These are phyloP conservation scores for Rhexocercosporidium sp. DNA, from an alignment of 2,329 filamentous ascomycete species.

Conservation along the genomic window DNA sequence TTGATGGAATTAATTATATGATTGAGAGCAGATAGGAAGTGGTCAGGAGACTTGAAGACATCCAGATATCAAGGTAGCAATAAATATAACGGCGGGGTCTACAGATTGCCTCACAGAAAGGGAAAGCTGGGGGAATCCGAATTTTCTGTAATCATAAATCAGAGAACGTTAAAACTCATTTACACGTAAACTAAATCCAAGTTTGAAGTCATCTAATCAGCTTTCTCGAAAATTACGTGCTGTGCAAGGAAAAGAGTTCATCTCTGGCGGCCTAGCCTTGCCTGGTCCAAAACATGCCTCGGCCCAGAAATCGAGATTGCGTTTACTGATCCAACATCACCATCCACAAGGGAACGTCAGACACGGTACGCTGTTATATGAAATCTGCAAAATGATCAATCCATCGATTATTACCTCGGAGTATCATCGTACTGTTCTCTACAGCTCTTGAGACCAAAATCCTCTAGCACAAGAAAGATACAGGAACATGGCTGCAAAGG, in stretches of 20 bases:
- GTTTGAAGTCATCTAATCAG: too few species aligned
- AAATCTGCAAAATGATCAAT: not conserved
- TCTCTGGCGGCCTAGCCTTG: too few species aligned
- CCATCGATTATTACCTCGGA: not conserved
- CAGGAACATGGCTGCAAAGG: slow-evolving; percentile 24
- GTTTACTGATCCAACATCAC: not conserved
- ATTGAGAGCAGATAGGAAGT: not conserved
- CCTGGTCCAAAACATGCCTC: slow-evolving; percentile 45
- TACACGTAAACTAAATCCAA: too few species aligned
- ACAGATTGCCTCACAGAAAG: too few species aligned
- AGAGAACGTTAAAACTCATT: too few species aligned
- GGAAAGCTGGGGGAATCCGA: too few species aligned
- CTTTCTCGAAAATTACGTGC: too few species aligned
- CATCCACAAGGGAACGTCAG: not conserved
- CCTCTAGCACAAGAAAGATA: not conserved
- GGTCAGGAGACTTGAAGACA: slow-evolving; percentile 27
- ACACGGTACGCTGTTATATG: not conserved
- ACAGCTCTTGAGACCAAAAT: not conserved
- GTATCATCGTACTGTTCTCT: not conserved
- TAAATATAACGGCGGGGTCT: slow-evolving; percentile 66
- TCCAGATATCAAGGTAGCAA: slow-evolving; percentile 71
- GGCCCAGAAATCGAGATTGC: slow-evolving; percentile 10
- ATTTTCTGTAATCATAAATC: too few species aligned
- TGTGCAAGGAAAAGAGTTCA: too few species aligned
- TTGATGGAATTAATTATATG: too few species aligned